Evolutionary conservation across 2,329 filamentous ascomycete genomes (phyloP).

Genomic region (Epichloe gansuensis): DNA sequence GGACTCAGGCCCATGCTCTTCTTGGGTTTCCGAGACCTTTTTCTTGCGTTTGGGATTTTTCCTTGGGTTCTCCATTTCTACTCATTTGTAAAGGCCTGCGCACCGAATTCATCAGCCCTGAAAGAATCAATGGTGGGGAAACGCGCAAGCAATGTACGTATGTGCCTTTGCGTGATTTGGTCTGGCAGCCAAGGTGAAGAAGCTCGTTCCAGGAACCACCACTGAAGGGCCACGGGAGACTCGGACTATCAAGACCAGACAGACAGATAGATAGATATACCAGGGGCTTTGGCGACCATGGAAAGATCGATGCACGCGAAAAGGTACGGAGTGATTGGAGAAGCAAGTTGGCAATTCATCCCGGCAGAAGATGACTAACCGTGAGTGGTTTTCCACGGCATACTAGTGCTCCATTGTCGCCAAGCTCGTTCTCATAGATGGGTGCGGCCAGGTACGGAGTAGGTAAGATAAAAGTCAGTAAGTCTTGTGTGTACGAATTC

Average conservation of each 20-base stretch:
- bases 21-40: constrained; percentile 17
- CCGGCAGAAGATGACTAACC: neutral
- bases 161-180: neutral
- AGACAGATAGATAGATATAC: too few species aligned
- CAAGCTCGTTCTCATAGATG: neutral
- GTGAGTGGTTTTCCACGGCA: neutral
- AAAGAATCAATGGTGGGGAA: too few species aligned
- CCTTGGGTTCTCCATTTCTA: constrained; percentile 8
- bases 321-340: too few species aligned
- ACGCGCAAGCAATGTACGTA: neutral
- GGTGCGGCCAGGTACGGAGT: neutral
- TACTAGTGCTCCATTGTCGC: neutral
- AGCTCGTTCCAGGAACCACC: neutral
- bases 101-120: neutral
- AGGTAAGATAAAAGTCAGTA: too few species aligned
- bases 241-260: too few species aligned
- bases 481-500: too few species aligned
- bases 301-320: neutral
- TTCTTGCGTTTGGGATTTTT: constrained; percentile 32
- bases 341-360: too few species aligned
- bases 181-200: neutral
- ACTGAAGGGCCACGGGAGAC: neutral
- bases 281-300: neutral
- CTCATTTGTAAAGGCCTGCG: neutral
- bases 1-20: constrained; percentile 7